These are phyloP conservation scores for Hyaloperonospora arabidopsidis DNA, from an alignment of 352 stramenopile genomes.

Conservation along the genomic window DNA sequence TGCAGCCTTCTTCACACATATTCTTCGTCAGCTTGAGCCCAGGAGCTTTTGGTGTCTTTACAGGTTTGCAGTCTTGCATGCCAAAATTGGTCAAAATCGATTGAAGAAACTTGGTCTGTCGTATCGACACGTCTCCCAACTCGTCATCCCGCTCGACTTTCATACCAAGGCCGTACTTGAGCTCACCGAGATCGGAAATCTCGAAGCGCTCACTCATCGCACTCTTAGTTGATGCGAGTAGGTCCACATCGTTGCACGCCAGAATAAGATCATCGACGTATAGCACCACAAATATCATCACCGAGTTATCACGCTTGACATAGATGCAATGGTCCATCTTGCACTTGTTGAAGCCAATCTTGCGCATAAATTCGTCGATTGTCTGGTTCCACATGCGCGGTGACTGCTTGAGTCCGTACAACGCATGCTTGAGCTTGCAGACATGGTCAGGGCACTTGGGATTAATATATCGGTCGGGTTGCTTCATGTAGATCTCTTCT, in stretches of 20 bases:
- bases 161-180: neutral
- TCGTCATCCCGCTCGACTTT: neutral
- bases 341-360: neutral
- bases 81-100: neutral
- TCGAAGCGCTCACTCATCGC: neutral
- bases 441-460: no score
- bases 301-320: neutral
- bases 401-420: no score
- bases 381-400: conserved; percentile 1
- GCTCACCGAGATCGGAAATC: neutral
- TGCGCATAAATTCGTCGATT: neutral
- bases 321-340: neutral
- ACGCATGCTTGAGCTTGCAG: no score
- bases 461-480: no score
- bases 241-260: neutral
- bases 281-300: neutral
- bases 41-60: neutral
- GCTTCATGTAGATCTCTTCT: no score
- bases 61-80: neutral
- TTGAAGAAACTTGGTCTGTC: neutral
- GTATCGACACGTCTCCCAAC: neutral
- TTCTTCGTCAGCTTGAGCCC: neutral
- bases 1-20: neutral
- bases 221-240: neutral
- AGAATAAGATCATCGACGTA: neutral